phyloP scores from a whole-genome alignment of 176 grass and related monocot genomes.

The Eremochloa ophiuroides region DNA sequence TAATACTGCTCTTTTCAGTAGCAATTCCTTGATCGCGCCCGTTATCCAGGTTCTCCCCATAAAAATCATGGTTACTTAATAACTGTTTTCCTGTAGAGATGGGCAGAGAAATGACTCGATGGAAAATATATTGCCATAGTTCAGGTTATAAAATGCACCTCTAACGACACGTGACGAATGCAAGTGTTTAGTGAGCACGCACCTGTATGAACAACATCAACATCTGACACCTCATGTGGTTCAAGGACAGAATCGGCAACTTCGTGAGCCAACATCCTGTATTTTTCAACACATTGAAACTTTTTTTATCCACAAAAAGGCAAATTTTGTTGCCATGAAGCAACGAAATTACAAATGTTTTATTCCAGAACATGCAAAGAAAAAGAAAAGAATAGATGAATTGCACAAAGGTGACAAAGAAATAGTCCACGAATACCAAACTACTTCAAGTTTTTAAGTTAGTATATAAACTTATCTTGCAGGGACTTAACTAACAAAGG shows the following conservation, averaged over 20 bases:
- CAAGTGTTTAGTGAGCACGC: not conserved
- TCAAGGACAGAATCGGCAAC: not conserved
- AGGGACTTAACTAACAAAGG: conserved; percentile 1
- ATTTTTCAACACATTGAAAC: not conserved
- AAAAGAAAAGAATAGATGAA: not conserved
- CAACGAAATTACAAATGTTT: not conserved
- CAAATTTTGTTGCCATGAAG: not conserved
- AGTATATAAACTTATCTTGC: not conserved
- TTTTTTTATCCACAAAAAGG: not conserved
- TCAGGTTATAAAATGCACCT: not conserved
- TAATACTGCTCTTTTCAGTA: not conserved
- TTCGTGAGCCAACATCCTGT: not conserved
- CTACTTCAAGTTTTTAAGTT: not conserved
- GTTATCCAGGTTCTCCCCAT: not conserved
- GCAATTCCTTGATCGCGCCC: not conserved
- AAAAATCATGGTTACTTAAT: not conserved
- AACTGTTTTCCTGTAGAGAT: not conserved
- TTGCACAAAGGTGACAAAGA: not conserved
- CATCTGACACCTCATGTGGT: not conserved
- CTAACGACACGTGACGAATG: not conserved
- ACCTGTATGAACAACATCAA: conserved; percentile 6
- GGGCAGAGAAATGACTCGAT: not conserved
- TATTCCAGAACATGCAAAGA: conserved; percentile 17
- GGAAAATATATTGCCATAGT: not conserved
- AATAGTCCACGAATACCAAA: not conserved